phyloP scores from a whole-genome alignment of 2,329 filamentous ascomycete species.

The Arthrinium phaeospermum region DNA sequence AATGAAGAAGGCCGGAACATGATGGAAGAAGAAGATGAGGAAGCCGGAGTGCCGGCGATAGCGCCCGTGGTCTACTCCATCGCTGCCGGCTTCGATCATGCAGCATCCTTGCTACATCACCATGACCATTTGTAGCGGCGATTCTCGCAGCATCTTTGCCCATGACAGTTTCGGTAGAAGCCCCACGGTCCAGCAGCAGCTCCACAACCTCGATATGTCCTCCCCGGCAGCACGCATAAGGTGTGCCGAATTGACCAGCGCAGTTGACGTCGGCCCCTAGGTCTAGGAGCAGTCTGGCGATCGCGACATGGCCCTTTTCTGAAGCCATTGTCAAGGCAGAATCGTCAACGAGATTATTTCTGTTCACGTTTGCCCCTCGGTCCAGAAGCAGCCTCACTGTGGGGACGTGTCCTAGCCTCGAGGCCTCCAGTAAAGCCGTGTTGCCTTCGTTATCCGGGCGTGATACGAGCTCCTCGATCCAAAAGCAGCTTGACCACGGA shows the following conservation, averaged over 20 bases:
- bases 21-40: too few species aligned
- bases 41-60: too few species aligned
- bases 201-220: neutral
- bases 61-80: neutral
- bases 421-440: too few species aligned
- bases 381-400: neutral
- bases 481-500: constrained; percentile 21
- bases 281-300: neutral
- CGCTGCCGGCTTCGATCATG: neutral
- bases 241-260: neutral
- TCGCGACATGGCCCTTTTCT: neutral
- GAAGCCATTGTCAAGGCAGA: neutral
- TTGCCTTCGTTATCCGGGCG: too few species aligned
- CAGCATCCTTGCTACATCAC: too few species aligned
- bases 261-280: neutral
- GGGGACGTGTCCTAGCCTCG: too few species aligned
- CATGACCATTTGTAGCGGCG: too few species aligned
- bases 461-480: neutral
- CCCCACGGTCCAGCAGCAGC: neutral
- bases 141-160: too few species aligned
- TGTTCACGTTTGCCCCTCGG: neutral
- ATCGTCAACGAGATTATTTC: neutral
- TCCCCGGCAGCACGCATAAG: neutral
- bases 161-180: too few species aligned
- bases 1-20: too few species aligned